Evolutionary conservation across 2,329 filamentous ascomycete species (phyloP).

Genomic region (Bisporella sp.): DNA sequence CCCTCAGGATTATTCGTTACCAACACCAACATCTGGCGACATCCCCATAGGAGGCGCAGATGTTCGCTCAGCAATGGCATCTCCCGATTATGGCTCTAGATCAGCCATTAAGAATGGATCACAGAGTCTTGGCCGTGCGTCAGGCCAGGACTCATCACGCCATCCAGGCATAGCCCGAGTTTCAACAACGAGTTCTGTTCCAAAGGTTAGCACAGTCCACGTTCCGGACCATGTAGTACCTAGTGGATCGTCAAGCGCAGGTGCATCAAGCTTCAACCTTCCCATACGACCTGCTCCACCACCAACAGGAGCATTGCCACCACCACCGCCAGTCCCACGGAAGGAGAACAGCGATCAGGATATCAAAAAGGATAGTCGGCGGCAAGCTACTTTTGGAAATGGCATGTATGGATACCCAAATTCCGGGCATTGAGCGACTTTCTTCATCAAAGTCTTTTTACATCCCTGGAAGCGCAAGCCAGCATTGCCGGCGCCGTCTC

Average conservation of each 20-base stretch:
- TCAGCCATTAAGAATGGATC: conserved; percentile 31
- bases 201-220: conserved; percentile 35
- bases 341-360: conserved; percentile 40
- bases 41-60: conserved; percentile 59
- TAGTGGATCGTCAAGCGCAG: conserved; percentile 36
- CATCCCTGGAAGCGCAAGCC: no score
- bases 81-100: conserved; percentile 32
- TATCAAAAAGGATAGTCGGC: conserved; percentile 41
- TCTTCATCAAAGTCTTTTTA: no score
- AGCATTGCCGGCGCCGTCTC: no score
- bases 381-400: conserved; percentile 46
- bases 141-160: conserved; percentile 29
- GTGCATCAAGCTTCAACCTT: conserved; percentile 46
- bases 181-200: conserved; percentile 45
- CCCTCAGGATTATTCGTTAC: conserved; percentile 37
- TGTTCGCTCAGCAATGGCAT: conserved; percentile 35
- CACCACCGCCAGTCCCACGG: conserved; percentile 45
- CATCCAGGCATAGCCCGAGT: conserved; percentile 42
- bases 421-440: not conserved
- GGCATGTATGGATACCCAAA: conserved; percentile 20
- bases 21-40: conserved; percentile 64
- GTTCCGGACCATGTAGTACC: conserved; percentile 27
- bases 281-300: conserved; percentile 53
- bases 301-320: conserved; percentile 49
- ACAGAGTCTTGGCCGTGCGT: conserved; percentile 38